Evolutionary conservation across 2,329 filamentous ascomycete genomes (phyloP).

Genomic region (Setomelanomma holmii): DNA sequence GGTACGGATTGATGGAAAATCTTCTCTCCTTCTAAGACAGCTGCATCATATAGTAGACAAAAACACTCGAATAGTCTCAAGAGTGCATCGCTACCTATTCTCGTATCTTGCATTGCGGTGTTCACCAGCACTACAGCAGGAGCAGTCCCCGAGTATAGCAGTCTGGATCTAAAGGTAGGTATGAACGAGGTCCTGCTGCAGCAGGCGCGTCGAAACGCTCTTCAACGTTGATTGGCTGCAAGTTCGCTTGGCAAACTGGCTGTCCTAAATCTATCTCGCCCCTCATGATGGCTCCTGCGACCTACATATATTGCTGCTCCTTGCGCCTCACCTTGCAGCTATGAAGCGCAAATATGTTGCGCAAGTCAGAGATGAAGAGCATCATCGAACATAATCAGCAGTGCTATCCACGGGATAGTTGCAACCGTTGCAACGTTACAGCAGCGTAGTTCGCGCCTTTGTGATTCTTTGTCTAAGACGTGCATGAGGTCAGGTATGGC

Average conservation of each 20-base stretch:
- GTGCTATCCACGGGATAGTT: no score
- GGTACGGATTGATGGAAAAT: slow-evolving; percentile 22
- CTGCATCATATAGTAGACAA: slow-evolving; percentile 10
- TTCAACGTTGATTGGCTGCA: slow-evolving; percentile 1
- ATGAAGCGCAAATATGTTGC: no score
- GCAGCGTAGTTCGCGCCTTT: background rate
- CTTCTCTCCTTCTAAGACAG: slow-evolving; percentile 14
- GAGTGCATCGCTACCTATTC: no score
- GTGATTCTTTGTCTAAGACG: background rate
- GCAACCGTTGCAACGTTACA: background rate
- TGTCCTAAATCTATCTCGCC: slow-evolving; percentile 7
- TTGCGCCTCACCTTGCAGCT: no score
- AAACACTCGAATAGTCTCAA: slow-evolving; percentile 14
- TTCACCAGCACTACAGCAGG: no score
- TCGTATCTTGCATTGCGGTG: no score
- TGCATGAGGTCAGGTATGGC: background rate
- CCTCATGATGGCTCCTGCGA: background rate
- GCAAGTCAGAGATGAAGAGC: no score
- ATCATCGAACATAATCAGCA: no score
- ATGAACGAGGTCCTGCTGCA: no score
- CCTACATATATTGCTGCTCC: no score
- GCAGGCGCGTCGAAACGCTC: no score
- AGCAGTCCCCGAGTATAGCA: no score
- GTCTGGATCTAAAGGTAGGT: background rate
- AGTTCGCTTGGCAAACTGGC: slow-evolving; percentile 8